These are phyloP conservation scores for Xylaria cubensis DNA, from an alignment of 495 filamentous ascomycete genomes.

Conservation along the genomic window DNA sequence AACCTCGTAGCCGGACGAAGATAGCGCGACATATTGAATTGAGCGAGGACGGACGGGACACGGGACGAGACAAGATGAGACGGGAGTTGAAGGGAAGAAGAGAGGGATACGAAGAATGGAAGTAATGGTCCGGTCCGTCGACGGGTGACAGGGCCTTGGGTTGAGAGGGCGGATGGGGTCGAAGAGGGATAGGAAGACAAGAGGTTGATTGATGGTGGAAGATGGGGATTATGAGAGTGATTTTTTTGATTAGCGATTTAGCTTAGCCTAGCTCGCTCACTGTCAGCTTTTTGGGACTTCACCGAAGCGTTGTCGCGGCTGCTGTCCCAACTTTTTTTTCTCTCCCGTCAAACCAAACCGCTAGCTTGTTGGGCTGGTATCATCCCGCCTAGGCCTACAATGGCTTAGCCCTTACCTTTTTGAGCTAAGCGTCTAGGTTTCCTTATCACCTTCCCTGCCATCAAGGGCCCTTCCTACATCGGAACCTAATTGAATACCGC, in stretches of 20 bases:
- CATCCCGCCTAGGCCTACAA: slow-evolving; percentile 26
- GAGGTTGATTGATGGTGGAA: background rate
- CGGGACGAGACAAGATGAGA: background rate
- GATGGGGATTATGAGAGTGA: slow-evolving; percentile 19
- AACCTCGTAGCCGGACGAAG: slow-evolving; percentile 82
- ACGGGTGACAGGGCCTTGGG: slow-evolving; percentile 22
- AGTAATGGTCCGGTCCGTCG: slow-evolving; percentile 32
- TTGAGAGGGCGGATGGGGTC: slow-evolving; percentile 19
- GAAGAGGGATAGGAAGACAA: slow-evolving; percentile 18
- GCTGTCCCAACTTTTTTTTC: slow-evolving; percentile 42
- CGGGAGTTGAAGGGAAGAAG: slow-evolving; percentile 1
- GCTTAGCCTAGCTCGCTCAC: slow-evolving; percentile 11
- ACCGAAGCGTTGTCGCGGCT: slow-evolving; percentile 31
- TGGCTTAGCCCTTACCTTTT: slow-evolving; percentile 8
- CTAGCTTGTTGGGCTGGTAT: slow-evolving; percentile 38
- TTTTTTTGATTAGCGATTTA: slow-evolving; percentile 23
- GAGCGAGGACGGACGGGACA: slow-evolving; percentile 30
- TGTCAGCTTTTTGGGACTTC: slow-evolving; percentile 38
- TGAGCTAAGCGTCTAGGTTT: background rate
- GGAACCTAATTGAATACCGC: slow-evolving; percentile 19
- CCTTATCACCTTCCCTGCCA: slow-evolving; percentile 25
- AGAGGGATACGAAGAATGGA: slow-evolving; percentile 12
- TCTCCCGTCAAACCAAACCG: slow-evolving; percentile 28
- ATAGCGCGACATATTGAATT: slow-evolving; percentile 67
- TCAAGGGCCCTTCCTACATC: slow-evolving; percentile 24